phyloP scores from a whole-genome alignment of 1,139 yeast species.

The Taiozyma sp. region DNA sequence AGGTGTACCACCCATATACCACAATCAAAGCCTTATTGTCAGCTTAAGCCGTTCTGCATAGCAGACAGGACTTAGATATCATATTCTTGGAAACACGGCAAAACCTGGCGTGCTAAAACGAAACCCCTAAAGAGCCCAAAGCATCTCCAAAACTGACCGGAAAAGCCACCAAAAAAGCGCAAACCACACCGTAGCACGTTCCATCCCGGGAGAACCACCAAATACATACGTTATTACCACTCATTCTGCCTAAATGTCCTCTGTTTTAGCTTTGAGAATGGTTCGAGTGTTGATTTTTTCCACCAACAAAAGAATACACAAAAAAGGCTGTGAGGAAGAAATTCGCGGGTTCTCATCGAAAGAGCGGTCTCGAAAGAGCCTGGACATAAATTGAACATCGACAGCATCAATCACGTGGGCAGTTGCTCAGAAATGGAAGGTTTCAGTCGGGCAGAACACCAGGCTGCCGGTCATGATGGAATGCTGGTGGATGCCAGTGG shows the following conservation, averaged over 20 bases:
- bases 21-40: neutral
- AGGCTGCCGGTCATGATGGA: conserved; percentile 94
- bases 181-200: neutral
- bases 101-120: neutral
- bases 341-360: neutral
- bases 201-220: neutral
- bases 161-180: neutral
- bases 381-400: too few relatives aligned
- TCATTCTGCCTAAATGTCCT: neutral
- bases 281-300: neutral
- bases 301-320: neutral
- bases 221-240: conserved; percentile 4
- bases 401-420: too few relatives aligned
- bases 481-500: conserved; percentile 58
- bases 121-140: neutral
- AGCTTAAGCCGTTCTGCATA: neutral
- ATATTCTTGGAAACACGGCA: neutral
- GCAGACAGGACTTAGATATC: neutral
- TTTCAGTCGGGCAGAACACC: conserved; percentile 20
- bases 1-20: neutral
- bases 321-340: neutral
- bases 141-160: neutral
- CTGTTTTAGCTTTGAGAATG: neutral
- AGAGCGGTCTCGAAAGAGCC: too few relatives aligned
- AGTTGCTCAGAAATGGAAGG: conserved; percentile 3